Evolutionary conservation across 306 rosid genomes (phyloP), one percentile per base, ranked within the genome.

Genomic region (Casuarina equisetifolia): DNA sequence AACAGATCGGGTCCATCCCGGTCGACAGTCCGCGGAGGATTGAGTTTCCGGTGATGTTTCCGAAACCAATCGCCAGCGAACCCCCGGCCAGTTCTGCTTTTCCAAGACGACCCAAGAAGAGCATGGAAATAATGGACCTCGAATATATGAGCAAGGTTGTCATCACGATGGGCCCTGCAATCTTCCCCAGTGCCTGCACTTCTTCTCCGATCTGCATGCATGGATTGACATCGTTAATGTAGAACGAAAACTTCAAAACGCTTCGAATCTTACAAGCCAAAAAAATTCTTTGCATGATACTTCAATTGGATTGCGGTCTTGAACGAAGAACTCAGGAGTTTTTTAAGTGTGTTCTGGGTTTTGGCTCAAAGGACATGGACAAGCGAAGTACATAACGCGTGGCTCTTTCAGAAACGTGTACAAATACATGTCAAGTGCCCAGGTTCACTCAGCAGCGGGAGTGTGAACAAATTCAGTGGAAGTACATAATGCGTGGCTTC

Each of bases 1-100:
- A 89, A 73, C 98, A 94, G n/a, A 91, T 91, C 17, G 97, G 95
- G 35, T 93, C 97, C 98, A 93, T 93, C 52, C 97, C 98, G 57
- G 83, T 83, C 0, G 95, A 74, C 16, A 94, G 84, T 9, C 98
- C 97, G 32, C 90, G 85, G 45, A 94, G 87, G 42, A 94, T 50
- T 8, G 98, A 94, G 36, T 75, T 76, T 1, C 95, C 97, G 0
- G 98, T 94, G 55, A 94, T 84, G 84, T 94, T 92, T 36, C 90
- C 89, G 19, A 94, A 94, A 0, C 97, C 98, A 9, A 94, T 84
- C 16, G 97, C 97, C 3, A 94, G 81, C 11, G 97, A 90, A 20
- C 98, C 98, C 0, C 98, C 97, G 0, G 98, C 97, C 20, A 94
- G 75, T 69, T 94, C 97, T 38, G 78, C 84, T 77, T 86, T 88